These are phyloP conservation scores for Ailanthus altissimus DNA, from an alignment of 345 rosid species.

Conservation along the genomic window DNA sequence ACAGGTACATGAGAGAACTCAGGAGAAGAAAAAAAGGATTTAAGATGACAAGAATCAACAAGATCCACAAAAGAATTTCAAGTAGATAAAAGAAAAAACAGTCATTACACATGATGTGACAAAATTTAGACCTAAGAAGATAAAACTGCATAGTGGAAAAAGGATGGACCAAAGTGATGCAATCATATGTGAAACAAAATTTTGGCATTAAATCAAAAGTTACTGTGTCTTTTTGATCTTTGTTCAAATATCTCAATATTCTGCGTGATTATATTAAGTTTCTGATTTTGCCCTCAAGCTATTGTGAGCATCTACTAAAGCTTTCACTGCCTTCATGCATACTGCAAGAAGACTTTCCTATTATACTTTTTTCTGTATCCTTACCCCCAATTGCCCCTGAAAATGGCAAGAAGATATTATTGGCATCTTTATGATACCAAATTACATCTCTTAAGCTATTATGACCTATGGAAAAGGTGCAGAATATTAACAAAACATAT, in stretches of 20 bases:
- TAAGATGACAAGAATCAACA: conserved; percentile 2
- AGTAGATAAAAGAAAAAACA: background rate
- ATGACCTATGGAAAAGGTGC: background rate
- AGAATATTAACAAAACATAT: background rate
- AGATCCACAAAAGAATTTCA: background rate
- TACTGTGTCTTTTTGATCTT: background rate
- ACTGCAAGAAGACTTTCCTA: background rate
- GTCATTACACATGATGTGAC: background rate
- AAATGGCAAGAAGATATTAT: background rate
- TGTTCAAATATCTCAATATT: background rate
- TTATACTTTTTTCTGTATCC: background rate
- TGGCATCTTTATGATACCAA: background rate
- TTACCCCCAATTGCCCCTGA: background rate
- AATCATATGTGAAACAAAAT: background rate
- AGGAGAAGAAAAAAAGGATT: background rate
- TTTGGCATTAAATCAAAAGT: background rate
- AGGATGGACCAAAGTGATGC: background rate
- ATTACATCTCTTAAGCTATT: background rate
- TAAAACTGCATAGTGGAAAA: background rate
- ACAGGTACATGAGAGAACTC: background rate
- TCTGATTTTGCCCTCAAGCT: conserved; percentile 1
- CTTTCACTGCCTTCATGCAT: background rate
- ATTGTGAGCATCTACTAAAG: background rate
- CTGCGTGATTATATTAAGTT: background rate
- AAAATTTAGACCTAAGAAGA: background rate